These are phyloP conservation scores for Xylaria sp. DNA, from an alignment of 2,329 filamentous ascomycete species.

Conservation along the genomic window DNA sequence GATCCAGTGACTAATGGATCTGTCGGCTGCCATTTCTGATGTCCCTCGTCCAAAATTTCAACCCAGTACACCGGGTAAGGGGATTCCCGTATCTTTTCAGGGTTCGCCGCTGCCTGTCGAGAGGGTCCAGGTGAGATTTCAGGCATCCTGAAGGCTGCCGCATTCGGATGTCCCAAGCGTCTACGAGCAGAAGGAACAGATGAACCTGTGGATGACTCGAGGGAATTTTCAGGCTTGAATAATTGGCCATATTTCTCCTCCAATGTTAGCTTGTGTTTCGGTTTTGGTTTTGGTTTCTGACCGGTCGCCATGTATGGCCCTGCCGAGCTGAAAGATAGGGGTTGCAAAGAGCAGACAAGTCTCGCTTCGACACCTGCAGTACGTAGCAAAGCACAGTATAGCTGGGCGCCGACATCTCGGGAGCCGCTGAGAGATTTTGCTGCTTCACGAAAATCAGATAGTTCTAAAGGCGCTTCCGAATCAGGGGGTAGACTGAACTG, in stretches of 20 bases:
- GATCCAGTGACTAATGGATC: slow-evolving; percentile 82
- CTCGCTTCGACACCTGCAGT: slow-evolving; percentile 81
- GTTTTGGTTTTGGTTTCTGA: no score
- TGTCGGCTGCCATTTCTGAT: slow-evolving; percentile 90
- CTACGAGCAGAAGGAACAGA: slow-evolving; percentile 48
- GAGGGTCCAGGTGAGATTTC: slow-evolving; percentile 45
- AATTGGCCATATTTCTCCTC: slow-evolving; percentile 48
- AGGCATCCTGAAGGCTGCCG: slow-evolving; percentile 59
- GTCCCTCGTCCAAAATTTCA: slow-evolving; percentile 82
- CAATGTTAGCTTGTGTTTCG: slow-evolving; percentile 37
- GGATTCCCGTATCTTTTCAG: slow-evolving; percentile 67
- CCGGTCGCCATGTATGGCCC: slow-evolving; percentile 56
- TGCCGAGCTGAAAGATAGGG: slow-evolving; percentile 69
- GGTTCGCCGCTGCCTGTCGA: slow-evolving; percentile 43
- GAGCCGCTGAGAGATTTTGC: slow-evolving; percentile 77
- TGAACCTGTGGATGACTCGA: slow-evolving; percentile 39
- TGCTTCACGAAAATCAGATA: slow-evolving; percentile 73
- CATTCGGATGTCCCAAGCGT: slow-evolving; percentile 60
- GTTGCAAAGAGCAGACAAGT: slow-evolving; percentile 89
- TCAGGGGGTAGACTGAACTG: slow-evolving; percentile 65
- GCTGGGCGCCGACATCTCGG: slow-evolving; percentile 84
- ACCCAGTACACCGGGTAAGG: slow-evolving; percentile 90
- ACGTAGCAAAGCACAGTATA: slow-evolving; percentile 87
- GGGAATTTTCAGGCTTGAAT: slow-evolving; percentile 46
- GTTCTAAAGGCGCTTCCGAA: slow-evolving; percentile 71